phyloP scores from a whole-genome alignment of 805 yeast genomes.

The Kregervanrija delftensis region DNA sequence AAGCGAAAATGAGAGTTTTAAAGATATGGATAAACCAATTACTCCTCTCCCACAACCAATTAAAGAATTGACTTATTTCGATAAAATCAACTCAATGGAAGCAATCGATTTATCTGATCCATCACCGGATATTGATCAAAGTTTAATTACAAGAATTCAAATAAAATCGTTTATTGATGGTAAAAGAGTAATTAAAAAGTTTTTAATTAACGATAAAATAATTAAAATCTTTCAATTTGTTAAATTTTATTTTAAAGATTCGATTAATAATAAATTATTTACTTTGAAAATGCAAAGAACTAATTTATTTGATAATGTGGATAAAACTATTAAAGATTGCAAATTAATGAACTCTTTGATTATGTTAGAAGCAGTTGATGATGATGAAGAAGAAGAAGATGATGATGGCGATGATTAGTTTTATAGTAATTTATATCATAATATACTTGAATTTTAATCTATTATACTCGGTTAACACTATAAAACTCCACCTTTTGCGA shows the following conservation, averaged over 20 bases:
- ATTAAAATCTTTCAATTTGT: slow-evolving; percentile 54
- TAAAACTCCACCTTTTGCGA: no score
- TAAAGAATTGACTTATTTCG: slow-evolving; percentile 12
- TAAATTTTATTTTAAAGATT: slow-evolving; percentile 48
- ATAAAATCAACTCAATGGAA: slow-evolving; percentile 12
- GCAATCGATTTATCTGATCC: slow-evolving; percentile 56
- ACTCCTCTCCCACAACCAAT: slow-evolving; percentile 1
- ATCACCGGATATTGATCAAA: slow-evolving; percentile 35
- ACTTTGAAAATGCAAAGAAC: slow-evolving; percentile 52
- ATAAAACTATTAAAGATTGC: slow-evolving; percentile 59
- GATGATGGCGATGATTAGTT: not conserved
- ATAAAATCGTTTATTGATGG: slow-evolving; percentile 79
- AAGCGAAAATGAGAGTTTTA: slow-evolving; percentile 16
- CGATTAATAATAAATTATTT: slow-evolving; percentile 38
- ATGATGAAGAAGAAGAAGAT: slow-evolving; percentile 10
- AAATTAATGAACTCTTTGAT: slow-evolving; percentile 80
- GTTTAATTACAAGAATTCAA: slow-evolving; percentile 69
- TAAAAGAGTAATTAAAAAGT: slow-evolving; percentile 68
- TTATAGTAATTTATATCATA: no score
- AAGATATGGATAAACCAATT: slow-evolving; percentile 13
- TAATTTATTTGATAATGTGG: slow-evolving; percentile 47
- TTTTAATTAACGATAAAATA: slow-evolving; percentile 54
- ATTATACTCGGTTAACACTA: no score
- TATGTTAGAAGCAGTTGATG: slow-evolving; percentile 48
- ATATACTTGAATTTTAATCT: no score